Conservation (phyloP, 73 alveolate species). For the Tetrahymena borealis region DNA sequence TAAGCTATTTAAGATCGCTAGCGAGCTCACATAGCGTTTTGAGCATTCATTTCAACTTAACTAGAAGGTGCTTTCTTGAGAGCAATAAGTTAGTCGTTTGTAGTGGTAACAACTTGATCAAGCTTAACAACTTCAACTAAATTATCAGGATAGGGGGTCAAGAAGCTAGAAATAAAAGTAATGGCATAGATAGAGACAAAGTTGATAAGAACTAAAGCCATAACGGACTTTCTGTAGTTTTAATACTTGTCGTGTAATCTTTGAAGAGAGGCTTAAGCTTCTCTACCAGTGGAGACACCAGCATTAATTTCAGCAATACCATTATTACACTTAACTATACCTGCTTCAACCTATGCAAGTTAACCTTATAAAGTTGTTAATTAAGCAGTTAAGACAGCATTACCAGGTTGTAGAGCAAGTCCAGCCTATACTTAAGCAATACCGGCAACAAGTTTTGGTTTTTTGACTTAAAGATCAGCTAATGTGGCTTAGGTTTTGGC, state of each 20-base stretch:
- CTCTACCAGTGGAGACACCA: neutral
- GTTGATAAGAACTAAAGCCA: neutral
- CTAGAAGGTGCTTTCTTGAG: neutral
- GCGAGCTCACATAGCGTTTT: neutral
- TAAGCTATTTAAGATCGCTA: too few relatives aligned
- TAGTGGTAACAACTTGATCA: neutral
- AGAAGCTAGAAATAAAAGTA: neutral
- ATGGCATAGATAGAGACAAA: neutral
- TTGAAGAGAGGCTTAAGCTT: neutral
- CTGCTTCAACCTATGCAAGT: neutral
- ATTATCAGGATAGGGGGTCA: neutral
- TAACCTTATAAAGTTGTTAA: neutral
- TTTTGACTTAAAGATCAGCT: neutral
- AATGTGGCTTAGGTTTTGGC: neutral
- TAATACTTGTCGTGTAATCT: neutral
- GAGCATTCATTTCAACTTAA: neutral
- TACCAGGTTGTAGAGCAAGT: neutral
- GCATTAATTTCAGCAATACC: neutral
- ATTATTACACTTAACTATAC: neutral
- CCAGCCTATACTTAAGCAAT: neutral
- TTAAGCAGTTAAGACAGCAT: too few relatives aligned
- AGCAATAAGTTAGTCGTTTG: neutral
- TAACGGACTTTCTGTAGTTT: neutral
- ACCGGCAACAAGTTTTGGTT: neutral
- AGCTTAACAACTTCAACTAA: neutral